Evolutionary conservation across 305 asterid genomes (phyloP).

Genomic region (Solanum aculeatissimum): DNA sequence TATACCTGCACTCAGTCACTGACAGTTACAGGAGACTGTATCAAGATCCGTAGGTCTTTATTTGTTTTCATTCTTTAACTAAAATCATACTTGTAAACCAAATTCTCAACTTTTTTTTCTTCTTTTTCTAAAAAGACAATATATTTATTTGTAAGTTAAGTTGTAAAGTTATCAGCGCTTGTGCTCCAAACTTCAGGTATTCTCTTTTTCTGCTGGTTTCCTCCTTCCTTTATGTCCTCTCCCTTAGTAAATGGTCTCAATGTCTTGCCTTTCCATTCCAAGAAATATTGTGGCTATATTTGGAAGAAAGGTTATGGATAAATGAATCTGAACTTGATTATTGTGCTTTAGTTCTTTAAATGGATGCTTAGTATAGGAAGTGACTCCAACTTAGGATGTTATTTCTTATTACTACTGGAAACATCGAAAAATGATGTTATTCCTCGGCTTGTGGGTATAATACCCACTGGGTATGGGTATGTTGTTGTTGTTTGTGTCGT

Average conservation of each 20-base stretch:
- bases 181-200: not conserved
- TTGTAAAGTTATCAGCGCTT: not conserved
- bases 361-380: not conserved
- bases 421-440: not conserved
- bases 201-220: not conserved
- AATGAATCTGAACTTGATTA: not conserved
- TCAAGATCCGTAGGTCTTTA: not conserved
- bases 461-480: no score
- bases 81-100: not conserved
- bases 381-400: not conserved
- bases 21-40: not conserved
- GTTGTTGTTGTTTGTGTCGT: not conserved
- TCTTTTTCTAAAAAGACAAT: not conserved
- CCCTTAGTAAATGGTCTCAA: not conserved
- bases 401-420: not conserved
- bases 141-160: not conserved
- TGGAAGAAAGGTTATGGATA: not conserved
- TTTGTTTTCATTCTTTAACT: not conserved
- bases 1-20: not conserved
- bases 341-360: not conserved
- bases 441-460: not conserved
- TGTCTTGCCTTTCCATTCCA: not conserved
- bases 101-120: not conserved
- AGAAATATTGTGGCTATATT: not conserved
- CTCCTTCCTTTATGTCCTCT: not conserved